phyloP scores from a whole-genome alignment of 140 eudicot species.

The Eryngium alpinum region DNA sequence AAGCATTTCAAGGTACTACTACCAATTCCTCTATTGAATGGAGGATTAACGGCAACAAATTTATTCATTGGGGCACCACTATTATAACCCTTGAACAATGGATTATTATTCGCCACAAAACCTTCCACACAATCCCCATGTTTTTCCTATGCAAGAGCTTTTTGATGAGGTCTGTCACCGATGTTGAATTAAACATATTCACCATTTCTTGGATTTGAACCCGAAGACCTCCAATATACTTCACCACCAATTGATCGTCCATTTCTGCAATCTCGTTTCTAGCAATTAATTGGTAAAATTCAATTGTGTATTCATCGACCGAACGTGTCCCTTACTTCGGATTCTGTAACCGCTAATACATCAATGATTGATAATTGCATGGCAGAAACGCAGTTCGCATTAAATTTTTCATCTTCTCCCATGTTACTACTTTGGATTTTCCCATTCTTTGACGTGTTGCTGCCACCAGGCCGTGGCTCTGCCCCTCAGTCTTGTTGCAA shows the following conservation, averaged over 20 bases:
- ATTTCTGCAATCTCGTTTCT: conserved; percentile 5
- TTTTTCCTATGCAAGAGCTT: background rate
- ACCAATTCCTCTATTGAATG: too few relatives aligned
- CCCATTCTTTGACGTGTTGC: background rate
- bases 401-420: too few relatives aligned
- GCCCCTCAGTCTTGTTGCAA: background rate
- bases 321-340: background rate
- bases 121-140: too few relatives aligned
- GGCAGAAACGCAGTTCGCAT: conserved; percentile 16
- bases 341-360: conserved; percentile 12
- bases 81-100: too few relatives aligned
- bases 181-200: too few relatives aligned
- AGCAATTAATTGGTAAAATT: conserved; percentile 16
- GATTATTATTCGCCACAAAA: too few relatives aligned
- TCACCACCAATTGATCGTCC: background rate
- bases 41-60: too few relatives aligned
- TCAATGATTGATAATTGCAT: background rate
- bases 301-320: conserved; percentile 12
- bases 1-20: too few relatives aligned
- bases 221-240: conserved; percentile 14
- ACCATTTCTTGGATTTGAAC: background rate
- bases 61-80: too few relatives aligned
- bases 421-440: too few relatives aligned
- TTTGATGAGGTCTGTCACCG: background rate
- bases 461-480: conserved; percentile 6